These are phyloP conservation scores for Hypocrella siamensis DNA, from an alignment of 2,329 filamentous ascomycete genomes.

Conservation along the genomic window DNA sequence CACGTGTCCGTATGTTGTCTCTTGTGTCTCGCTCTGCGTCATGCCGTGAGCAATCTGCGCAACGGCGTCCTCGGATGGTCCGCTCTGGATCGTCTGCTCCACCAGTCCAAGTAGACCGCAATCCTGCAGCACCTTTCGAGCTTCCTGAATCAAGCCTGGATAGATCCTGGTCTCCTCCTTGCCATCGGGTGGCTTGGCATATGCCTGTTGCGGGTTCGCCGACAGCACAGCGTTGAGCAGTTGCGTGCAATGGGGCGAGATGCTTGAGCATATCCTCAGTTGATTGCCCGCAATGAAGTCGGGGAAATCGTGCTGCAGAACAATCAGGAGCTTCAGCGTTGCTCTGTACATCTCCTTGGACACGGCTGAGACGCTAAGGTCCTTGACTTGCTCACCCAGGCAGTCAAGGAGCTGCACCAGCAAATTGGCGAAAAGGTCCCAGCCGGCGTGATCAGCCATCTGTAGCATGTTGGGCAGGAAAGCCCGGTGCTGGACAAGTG, in stretches of 20 bases:
- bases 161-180: constrained; percentile 58
- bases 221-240: constrained; percentile 78
- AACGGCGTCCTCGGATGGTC: constrained; percentile 55
- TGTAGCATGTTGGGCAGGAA: constrained; percentile 69
- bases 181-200: constrained; percentile 51
- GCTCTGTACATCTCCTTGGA: constrained; percentile 76
- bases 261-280: constrained; percentile 61
- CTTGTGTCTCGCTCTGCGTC: constrained; percentile 38
- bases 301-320: constrained; percentile 86
- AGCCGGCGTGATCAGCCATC: constrained; percentile 53
- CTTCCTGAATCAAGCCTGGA: constrained; percentile 49
- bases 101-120: constrained; percentile 43
- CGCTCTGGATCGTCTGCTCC: constrained; percentile 41
- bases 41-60: constrained; percentile 64
- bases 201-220: constrained; percentile 55
- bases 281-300: constrained; percentile 86
- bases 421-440: constrained; percentile 59
- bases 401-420: constrained; percentile 58
- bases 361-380: constrained; percentile 49
- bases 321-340: constrained; percentile 64
- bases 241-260: constrained; percentile 74
- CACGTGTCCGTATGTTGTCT: constrained; percentile 50
- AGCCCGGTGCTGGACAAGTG: constrained; percentile 66
- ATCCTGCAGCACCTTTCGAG: constrained; percentile 35
- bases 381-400: constrained; percentile 66